Base-by-base conservation (phyloP, 441 rosid genomes). In the Pelargonium cotyledonis region DNA sequence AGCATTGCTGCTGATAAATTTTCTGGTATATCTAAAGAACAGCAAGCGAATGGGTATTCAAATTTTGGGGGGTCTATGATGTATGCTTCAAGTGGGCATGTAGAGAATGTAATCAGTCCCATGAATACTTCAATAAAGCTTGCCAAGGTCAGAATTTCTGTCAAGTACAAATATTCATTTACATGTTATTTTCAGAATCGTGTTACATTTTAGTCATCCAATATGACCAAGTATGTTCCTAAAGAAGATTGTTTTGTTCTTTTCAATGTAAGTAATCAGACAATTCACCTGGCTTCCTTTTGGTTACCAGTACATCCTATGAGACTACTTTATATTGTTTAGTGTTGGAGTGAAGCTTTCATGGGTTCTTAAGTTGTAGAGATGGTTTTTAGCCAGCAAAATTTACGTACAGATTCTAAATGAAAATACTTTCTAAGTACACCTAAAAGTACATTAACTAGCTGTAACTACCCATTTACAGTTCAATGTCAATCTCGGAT, bases 1-100 rank as follows among this genome's bases (percentile, higher is more conserved):
- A 65, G 76, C 65, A 69, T 73, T 68, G 78, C 72, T 41, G 38
- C 75, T 71, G 82, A 87, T 70, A 87, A 80, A 74, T 77, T 79
- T 53, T 67, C 83, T 47, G 68, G 68, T 71, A 47, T 81, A 47
- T 79, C 85, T 66, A 82, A 83, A 73, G 93, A 82, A 73, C 68
- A 70, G 69, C 85, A 81, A 72, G 78, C 78, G 64, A 84, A 77
- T 75, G 88, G 88, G 66, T 69, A 77, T 68, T 43, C 83, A 44
- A 78, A 80, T 76, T 67, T 73, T 78, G 86, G 84, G 60, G 84
- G 79, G 38, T 70, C 87, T 64, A 65, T 72, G 70, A 71, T 80
- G 14, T 78, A 75, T 72, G 76, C 82, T 82, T 65, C 92, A 66
- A 75, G 65, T 68, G 85, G 82, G 71, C 81, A 70, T 65, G 73